Conservation (phyloP, 2,329 filamentous ascomycete species). For the Talaromyces sp. region DNA sequence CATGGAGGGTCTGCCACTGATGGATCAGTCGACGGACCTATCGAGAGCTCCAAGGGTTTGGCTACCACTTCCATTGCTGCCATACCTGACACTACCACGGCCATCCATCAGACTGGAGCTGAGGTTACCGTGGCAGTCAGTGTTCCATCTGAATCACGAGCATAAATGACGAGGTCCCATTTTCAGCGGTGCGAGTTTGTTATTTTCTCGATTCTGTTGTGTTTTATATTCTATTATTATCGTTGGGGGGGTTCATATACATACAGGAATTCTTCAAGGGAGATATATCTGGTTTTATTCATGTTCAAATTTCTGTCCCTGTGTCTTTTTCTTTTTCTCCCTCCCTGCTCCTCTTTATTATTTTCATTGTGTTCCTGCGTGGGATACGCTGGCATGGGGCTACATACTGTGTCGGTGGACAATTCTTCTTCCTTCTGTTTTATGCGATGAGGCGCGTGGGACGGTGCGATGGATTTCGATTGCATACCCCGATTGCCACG, state of each 20-base stretch:
- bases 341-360: slow-evolving; percentile 13
- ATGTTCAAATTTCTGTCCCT: slow-evolving; percentile 23
- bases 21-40: slow-evolving; percentile 45
- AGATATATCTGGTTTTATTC: slow-evolving; percentile 31
- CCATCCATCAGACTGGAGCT: slow-evolving; percentile 22
- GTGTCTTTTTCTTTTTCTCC: slow-evolving; percentile 20
- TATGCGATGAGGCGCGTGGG: slow-evolving; percentile 10
- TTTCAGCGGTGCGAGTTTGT: slow-evolving; percentile 27
- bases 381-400: slow-evolving; percentile 33
- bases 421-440: slow-evolving; percentile 14
- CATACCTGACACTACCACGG: slow-evolving; percentile 28
- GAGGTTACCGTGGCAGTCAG: slow-evolving; percentile 27
- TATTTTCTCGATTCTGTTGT: slow-evolving; percentile 25
- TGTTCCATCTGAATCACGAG: slow-evolving; percentile 19
- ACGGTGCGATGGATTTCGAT: slow-evolving; percentile 16
- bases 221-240: slow-evolving; percentile 27
- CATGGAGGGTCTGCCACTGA: slow-evolving; percentile 19
- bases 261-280: slow-evolving; percentile 31
- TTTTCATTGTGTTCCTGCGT: slow-evolving; percentile 23
- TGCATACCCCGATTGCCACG: slow-evolving; percentile 17
- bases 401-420: slow-evolving; percentile 8
- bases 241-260: slow-evolving; percentile 32
- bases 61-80: slow-evolving; percentile 34
- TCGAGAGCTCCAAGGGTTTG: slow-evolving; percentile 35
- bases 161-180: slow-evolving; percentile 22